phyloP scores from a whole-genome alignment of 495 filamentous ascomycete genomes.

The Penicillium cataractarum region DNA sequence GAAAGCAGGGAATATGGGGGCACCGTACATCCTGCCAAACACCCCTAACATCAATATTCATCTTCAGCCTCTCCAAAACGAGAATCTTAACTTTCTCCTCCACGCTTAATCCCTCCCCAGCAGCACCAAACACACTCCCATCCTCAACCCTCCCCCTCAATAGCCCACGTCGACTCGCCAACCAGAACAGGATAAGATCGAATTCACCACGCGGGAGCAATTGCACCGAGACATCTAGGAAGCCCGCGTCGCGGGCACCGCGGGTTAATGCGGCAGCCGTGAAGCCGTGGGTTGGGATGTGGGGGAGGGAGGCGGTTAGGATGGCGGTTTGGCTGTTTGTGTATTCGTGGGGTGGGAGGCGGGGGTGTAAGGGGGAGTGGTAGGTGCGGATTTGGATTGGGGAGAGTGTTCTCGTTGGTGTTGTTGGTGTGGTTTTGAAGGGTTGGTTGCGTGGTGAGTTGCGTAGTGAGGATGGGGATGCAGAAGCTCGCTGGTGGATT shows the following conservation, averaged over 20 bases:
- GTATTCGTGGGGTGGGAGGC: conserved; percentile 60
- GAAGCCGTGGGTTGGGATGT: conserved; percentile 86
- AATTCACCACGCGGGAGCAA: conserved; percentile 79
- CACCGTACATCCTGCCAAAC: conserved; percentile 87
- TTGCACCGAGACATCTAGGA: conserved; percentile 82
- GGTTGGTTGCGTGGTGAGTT: background rate
- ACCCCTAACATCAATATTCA: conserved; percentile 68
- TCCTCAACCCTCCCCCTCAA: conserved; percentile 56
- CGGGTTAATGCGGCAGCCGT: conserved; percentile 67
- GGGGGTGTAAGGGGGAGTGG: conserved; percentile 71
- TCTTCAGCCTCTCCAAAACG: conserved; percentile 70
- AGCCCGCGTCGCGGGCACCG: conserved; percentile 80
- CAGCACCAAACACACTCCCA: conserved; percentile 25
- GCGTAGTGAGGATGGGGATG: background rate
- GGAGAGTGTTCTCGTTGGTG: no score
- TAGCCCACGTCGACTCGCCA: conserved; percentile 66
- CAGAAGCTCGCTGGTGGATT: background rate
- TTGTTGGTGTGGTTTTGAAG: background rate
- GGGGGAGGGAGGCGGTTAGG: conserved; percentile 75
- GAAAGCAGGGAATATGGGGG: no score
- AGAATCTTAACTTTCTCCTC: conserved; percentile 65
- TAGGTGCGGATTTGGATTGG: conserved; percentile 45
- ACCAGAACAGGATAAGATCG: conserved; percentile 80
- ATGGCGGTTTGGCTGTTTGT: conserved; percentile 71
- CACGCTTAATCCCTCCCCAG: conserved; percentile 32